Evolutionary conservation across 495 filamentous ascomycete genomes (phyloP).

Genomic region (Baudoinia panamericana): DNA sequence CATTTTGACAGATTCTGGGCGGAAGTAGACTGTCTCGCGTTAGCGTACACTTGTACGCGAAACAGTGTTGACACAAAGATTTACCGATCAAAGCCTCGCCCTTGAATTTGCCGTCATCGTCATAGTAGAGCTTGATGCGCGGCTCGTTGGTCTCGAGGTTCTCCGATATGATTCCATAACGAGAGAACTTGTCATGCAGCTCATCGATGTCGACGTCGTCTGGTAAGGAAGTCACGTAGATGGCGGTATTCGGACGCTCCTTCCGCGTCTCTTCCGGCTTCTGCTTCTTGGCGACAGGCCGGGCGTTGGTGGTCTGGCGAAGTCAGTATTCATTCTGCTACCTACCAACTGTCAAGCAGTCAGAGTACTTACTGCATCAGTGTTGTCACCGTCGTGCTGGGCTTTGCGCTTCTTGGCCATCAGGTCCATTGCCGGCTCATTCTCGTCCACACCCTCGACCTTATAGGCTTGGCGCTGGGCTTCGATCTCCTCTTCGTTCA

Average conservation of each 20-base stretch:
- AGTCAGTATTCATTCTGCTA: too few relatives aligned
- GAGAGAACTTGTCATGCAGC: constrained; percentile 67
- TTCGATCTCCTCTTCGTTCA: constrained; percentile 67
- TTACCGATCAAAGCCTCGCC: constrained; percentile 66
- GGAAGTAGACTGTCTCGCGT: constrained; percentile 59
- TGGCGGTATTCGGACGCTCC: constrained; percentile 53
- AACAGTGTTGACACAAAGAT: too few relatives aligned
- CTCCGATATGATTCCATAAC: constrained; percentile 86
- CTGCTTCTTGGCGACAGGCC: constrained; percentile 19
- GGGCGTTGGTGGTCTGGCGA: constrained; percentile 4
- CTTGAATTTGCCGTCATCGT: constrained; percentile 73
- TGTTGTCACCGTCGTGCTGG: constrained; percentile 36
- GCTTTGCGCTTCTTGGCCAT: constrained; percentile 70
- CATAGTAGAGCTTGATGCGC: constrained; percentile 84
- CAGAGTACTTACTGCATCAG: constrained; percentile 14
- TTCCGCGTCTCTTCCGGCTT: constrained; percentile 37
- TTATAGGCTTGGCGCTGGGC: constrained; percentile 67
- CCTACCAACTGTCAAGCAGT: too few relatives aligned
- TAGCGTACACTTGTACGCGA: background rate
- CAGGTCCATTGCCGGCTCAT: constrained; percentile 38
- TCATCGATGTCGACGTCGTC: constrained; percentile 64
- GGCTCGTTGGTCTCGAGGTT: constrained; percentile 74
- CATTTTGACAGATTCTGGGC: constrained; percentile 74
- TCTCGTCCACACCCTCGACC: constrained; percentile 52
- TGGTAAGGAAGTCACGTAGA: constrained; percentile 82